Conservation (phyloP, 2,329 filamentous ascomycete genomes). For the Aspergillaceae sp. region DNA sequence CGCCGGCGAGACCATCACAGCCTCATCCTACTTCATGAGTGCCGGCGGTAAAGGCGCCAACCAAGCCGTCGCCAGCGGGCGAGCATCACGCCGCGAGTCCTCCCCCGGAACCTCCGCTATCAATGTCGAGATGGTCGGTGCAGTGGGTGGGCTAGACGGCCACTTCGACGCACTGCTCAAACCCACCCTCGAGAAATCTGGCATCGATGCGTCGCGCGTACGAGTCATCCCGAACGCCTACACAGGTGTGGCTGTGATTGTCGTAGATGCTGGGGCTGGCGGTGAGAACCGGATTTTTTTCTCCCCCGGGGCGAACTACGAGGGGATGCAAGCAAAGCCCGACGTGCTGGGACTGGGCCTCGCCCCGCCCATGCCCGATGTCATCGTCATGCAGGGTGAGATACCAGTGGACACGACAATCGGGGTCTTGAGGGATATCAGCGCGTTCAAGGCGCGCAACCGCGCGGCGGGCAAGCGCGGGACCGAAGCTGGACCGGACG, state of each 20-base stretch:
- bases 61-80: constrained; percentile 81
- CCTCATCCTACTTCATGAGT: constrained; percentile 67
- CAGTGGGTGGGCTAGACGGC: constrained; percentile 55
- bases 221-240: constrained; percentile 38
- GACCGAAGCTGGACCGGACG: constrained; percentile 42
- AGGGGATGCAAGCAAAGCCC: constrained; percentile 32
- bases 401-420: constrained; percentile 60
- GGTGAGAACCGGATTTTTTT: constrained; percentile 68
- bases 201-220: constrained; percentile 54
- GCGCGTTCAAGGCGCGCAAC: constrained; percentile 34
- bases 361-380: constrained; percentile 43
- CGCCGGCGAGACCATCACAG: constrained; percentile 79
- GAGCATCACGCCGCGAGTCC: constrained; percentile 57
- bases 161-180: constrained; percentile 56
- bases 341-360: constrained; percentile 33
- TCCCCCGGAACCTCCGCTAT: constrained; percentile 17
- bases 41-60: constrained; percentile 93
- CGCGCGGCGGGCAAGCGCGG: constrained; percentile 29
- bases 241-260: constrained; percentile 65
- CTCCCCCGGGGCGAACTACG: constrained; percentile 60
- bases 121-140: constrained; percentile 62
- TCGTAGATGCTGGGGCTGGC: constrained; percentile 63
- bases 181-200: constrained; percentile 50
- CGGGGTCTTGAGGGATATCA: constrained; percentile 43
- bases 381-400: constrained; percentile 71